A percentile compares a stretch with the other conserved stretches of the same genome.
phyloP scores from a whole-genome alignment of 306 rosid genomes.

The Abrus pulchellus region DNA sequence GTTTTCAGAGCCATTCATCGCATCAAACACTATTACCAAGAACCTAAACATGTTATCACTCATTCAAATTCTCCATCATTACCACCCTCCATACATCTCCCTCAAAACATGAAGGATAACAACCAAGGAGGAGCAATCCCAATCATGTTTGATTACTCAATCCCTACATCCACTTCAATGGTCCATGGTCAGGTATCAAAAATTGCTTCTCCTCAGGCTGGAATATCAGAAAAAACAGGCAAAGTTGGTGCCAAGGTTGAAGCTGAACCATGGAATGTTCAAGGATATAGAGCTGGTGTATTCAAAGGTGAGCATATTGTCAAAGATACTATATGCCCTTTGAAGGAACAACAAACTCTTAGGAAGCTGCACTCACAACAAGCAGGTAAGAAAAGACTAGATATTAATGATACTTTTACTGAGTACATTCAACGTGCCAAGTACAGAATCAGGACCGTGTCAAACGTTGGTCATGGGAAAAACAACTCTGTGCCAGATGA shows the following conservation, averaged over 20 bases:
- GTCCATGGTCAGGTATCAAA: conserved; percentile 1
- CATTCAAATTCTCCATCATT: conserved; percentile 15
- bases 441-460: conserved; percentile 40
- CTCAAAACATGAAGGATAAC: conserved; percentile 35
- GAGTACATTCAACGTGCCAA: conserved; percentile 49
- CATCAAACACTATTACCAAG: conserved; percentile 25
- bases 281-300: not conserved
- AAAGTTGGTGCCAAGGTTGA: conserved; percentile 11
- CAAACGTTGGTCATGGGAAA: conserved; percentile 48
- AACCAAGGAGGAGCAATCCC: conserved; percentile 45
- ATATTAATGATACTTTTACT: conserved; percentile 43
- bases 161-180: conserved; percentile 23
- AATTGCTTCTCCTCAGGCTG: conserved; percentile 32
- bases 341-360: conserved; percentile 24
- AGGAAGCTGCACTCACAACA: conserved; percentile 17
- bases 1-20: conserved; percentile 42
- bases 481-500: conserved; percentile 21
- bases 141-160: conserved; percentile 50
- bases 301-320: not conserved
- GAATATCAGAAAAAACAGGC: conserved; percentile 15
- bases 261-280: conserved; percentile 3
- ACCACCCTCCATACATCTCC: not conserved
- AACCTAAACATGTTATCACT: conserved; percentile 3
- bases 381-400: conserved; percentile 44
- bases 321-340: not conserved